phyloP scores from a whole-genome alignment of 169 alveolate species.

The Eimeria acervulina region DNA sequence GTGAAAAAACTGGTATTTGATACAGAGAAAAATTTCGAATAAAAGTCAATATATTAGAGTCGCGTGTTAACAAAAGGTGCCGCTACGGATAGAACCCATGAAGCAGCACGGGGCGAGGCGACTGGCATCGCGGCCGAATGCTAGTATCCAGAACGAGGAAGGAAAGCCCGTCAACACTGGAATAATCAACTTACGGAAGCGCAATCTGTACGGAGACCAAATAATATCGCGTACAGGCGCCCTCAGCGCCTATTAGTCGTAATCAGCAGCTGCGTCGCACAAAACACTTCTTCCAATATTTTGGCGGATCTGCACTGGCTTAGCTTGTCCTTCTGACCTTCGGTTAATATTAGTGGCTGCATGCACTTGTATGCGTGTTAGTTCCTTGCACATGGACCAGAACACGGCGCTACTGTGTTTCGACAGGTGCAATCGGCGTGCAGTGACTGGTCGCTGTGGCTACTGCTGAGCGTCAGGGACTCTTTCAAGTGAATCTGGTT shows the following conservation, averaged over 20 bases:
- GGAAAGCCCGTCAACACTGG: neutral
- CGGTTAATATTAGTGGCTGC: neutral
- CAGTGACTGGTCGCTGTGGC: neutral
- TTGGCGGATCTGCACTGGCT: neutral
- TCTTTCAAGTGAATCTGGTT: neutral
- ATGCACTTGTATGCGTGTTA: neutral
- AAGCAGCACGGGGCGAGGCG: neutral
- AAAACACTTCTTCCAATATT: neutral
- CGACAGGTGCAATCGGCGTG: conserved; percentile 54
- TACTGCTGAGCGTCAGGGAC: neutral
- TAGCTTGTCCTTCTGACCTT: neutral
- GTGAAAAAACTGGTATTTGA: neutral
- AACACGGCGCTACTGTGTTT: neutral
- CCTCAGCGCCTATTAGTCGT: neutral
- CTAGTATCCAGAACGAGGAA: neutral
- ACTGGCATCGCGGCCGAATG: neutral
- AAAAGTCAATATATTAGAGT: neutral
- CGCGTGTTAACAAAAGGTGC: neutral
- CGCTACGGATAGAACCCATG: neutral
- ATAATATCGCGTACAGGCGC: neutral
- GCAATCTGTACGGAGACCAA: neutral
- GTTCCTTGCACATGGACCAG: conserved; percentile 3
- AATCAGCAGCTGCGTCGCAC: neutral
- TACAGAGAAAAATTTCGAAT: neutral
- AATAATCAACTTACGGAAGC: neutral